A percentile compares a stretch with the other conserved stretches of the same genome.
These are phyloP conservation scores for Zostera marina DNA, from an alignment of 116 monocot genomes.

Conservation along the genomic window DNA sequence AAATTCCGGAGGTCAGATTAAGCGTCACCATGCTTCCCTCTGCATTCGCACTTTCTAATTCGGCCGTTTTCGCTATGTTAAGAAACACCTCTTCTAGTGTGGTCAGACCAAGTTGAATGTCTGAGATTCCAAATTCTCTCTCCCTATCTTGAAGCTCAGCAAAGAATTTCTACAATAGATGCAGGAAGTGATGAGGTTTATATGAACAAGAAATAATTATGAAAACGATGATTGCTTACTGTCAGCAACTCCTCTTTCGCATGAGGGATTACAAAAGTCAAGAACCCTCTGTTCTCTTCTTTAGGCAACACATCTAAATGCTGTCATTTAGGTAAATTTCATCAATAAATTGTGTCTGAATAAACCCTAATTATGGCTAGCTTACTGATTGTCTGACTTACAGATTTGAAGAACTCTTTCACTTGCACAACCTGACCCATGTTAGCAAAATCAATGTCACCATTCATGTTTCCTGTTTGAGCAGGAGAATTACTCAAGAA, in stretches of 20 bases:
- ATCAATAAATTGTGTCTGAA: no score
- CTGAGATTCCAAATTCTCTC: slow-evolving; percentile 62
- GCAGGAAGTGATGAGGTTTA: neutral
- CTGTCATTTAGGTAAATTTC: slow-evolving; percentile 16
- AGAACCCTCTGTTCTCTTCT: slow-evolving; percentile 55
- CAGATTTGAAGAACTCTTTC: slow-evolving; percentile 71
- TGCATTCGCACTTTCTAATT: slow-evolving; percentile 49
- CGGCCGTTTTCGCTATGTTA: slow-evolving; percentile 78
- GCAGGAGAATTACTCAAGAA: slow-evolving; percentile 23
- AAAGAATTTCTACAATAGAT: slow-evolving; percentile 44
- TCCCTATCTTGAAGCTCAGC: slow-evolving; percentile 84
- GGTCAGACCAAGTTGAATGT: slow-evolving; percentile 79
- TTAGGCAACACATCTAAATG: slow-evolving; percentile 43
- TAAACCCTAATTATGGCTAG: no score
- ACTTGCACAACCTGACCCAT: slow-evolving; percentile 25
- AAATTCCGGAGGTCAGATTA: slow-evolving; percentile 46
- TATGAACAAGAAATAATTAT: neutral
- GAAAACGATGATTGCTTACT: slow-evolving; percentile 16
- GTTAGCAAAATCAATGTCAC: slow-evolving; percentile 4
- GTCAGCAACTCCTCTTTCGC: slow-evolving; percentile 65
- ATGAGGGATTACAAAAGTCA: slow-evolving; percentile 79
- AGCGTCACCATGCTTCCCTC: slow-evolving; percentile 51
- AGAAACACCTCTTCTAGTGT: slow-evolving; percentile 89
- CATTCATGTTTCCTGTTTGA: slow-evolving; percentile 16
- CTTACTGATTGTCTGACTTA: slow-evolving; percentile 11